Evolutionary conservation across 192 early-diverging fungal genomes (phyloP), one percentile per base, ranked within the genome.

Genomic region (Gamsiella multidivaricata): DNA sequence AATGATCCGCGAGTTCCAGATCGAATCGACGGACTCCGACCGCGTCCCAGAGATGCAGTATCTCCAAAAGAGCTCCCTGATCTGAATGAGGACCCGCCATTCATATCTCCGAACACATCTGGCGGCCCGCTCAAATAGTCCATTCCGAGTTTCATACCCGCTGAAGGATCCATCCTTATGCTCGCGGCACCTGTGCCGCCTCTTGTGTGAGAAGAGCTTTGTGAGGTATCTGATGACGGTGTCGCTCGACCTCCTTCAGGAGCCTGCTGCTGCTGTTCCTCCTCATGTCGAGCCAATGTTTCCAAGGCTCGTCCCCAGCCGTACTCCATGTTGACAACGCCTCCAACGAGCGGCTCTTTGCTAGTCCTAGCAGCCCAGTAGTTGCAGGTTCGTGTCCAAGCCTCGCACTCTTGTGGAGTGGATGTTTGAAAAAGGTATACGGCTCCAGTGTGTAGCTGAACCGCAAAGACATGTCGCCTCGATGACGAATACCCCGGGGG

Each of bases 341-440:
- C 94, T 39, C 96, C 96, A 9, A 85, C 71, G 71, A 98, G 80
- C 2, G 97, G 97, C 65, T 95, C 95, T 79, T 93, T 95, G 59
- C 92, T 94, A 47, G 89, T 90, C 28, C 95, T 78, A 15, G 96
- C 94, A 2, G 96, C 95, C 96, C 96, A 99, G 70, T 92, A 95
- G 80, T 98, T 99, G 67, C 96, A 93, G 6, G 91, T 93, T 0
- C 88, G 69, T 0, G 94, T 92, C 97, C 97, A 99, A 56, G 89
- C 91, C 31, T 88, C 87, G 32, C 95, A 84, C 50, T 89, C 88
- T 22, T 90, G 87, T 58, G 87, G 85, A 3, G 83, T 89, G 10
- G 81, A 79, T 0, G 91, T 86, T 80, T 99, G 95, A 85, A 97
- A 97, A n/a, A 98, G 81, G 57, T 95, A 94, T 9, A 93, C 91